These are phyloP conservation scores for Lagenidium giganteum DNA, from an alignment of 352 stramenopile genomes.

Conservation along the genomic window DNA sequence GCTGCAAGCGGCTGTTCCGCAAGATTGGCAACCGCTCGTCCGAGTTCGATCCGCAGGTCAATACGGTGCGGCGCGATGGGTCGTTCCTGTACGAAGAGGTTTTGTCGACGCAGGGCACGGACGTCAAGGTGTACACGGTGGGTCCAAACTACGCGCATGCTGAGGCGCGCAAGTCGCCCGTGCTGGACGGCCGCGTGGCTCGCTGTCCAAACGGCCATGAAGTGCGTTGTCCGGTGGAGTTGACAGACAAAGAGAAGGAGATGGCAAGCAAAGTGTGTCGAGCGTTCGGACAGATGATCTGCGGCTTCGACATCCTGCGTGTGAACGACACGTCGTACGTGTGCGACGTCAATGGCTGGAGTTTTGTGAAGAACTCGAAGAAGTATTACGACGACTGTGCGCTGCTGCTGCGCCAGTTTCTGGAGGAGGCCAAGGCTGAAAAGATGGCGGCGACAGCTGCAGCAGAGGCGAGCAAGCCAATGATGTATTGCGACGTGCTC, in stretches of 20 bases:
- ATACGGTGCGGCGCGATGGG: slow-evolving; percentile 88
- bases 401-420: slow-evolving; percentile 86
- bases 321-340: slow-evolving; percentile 92
- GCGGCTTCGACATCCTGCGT: slow-evolving; percentile 99
- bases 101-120: slow-evolving; percentile 98
- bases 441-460: too few species aligned
- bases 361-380: slow-evolving; percentile 99
- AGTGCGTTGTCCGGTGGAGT: slow-evolving; percentile 98
- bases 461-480: too few species aligned
- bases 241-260: slow-evolving; percentile 98
- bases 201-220: slow-evolving; percentile 97
- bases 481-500: too few species aligned
- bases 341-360: slow-evolving; percentile 99
- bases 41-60: slow-evolving; percentile 96
- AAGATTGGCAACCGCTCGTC: slow-evolving; percentile 92
- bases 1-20: slow-evolving; percentile 98
- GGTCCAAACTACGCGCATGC: slow-evolving; percentile 98
- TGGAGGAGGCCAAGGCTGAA: too few species aligned
- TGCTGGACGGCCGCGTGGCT: slow-evolving; percentile 98
- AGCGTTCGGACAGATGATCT: slow-evolving; percentile 91
- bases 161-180: slow-evolving; percentile 98
- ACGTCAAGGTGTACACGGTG: slow-evolving; percentile 99
- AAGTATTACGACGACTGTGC: slow-evolving; percentile 99
- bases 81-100: slow-evolving; percentile 99
- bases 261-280: slow-evolving; percentile 91